These are phyloP conservation scores for Aspergillus glaucus DNA, from an alignment of 2,329 filamentous ascomycete species.

Conservation along the genomic window DNA sequence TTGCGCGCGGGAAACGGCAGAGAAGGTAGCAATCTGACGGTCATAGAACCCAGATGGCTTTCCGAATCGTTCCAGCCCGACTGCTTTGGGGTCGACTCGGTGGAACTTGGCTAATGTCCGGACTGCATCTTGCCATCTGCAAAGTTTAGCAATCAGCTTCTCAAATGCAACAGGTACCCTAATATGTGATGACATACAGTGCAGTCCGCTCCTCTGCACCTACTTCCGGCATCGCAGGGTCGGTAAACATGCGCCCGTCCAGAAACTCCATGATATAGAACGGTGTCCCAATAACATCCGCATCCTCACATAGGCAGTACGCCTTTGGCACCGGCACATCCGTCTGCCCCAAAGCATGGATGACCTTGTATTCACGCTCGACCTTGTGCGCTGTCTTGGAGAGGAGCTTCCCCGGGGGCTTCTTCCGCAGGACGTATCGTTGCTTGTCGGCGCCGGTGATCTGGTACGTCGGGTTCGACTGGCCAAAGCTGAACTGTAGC, in stretches of 20 bases:
- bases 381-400: conserved; percentile 94
- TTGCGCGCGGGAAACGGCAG: conserved; percentile 70
- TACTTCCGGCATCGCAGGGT: conserved; percentile 72
- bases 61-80: conserved; percentile 69
- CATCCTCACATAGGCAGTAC: conserved; percentile 80
- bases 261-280: conserved; percentile 98
- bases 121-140: conserved; percentile 74
- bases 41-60: conserved; percentile 71
- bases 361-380: conserved; percentile 88
- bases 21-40: conserved; percentile 79
- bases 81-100: conserved; percentile 58
- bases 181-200: conserved; percentile 48
- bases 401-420: conserved; percentile 88
- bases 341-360: conserved; percentile 71
- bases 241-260: conserved; percentile 87
- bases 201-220: conserved; percentile 61
- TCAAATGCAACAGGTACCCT: background rate
- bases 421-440: conserved; percentile 90
- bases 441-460: conserved; percentile 64
- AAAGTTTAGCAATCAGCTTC: background rate
- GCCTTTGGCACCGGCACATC: conserved; percentile 81
- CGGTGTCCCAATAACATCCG: conserved; percentile 70
- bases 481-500: conserved; percentile 83
- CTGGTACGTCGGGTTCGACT: conserved; percentile 96
- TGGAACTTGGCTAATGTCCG: conserved; percentile 81